These are phyloP conservation scores for Phyllosticta citriasiana DNA, from an alignment of 2,329 filamentous ascomycete species.

Conservation along the genomic window DNA sequence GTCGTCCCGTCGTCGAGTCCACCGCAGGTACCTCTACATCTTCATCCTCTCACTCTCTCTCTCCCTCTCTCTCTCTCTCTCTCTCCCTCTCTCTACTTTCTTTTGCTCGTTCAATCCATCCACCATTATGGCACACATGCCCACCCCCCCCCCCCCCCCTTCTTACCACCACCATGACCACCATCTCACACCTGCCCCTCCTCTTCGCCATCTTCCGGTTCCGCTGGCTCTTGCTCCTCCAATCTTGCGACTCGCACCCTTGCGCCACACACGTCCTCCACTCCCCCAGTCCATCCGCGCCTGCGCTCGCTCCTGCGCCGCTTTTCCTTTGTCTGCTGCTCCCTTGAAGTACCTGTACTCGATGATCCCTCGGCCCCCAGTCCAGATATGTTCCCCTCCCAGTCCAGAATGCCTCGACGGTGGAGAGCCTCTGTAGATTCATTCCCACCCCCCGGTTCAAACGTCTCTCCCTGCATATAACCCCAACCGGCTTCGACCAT, in stretches of 20 bases:
- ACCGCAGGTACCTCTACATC: too few relatives aligned
- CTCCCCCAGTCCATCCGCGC: neutral
- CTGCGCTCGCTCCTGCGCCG: neutral
- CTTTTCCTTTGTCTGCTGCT: neutral
- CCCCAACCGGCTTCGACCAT: neutral
- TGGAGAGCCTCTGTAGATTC: neutral
- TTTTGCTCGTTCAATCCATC: neutral
- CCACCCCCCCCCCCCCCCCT: neutral
- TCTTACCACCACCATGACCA: neutral
- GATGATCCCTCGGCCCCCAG: neutral
- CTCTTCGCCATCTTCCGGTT: neutral
- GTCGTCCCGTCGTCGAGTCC: too few relatives aligned
- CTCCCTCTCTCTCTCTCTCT: too few relatives aligned
- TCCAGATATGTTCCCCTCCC: neutral
- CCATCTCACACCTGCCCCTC: neutral
- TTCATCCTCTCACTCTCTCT: too few relatives aligned
- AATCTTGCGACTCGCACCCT: neutral
- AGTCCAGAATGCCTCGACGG: neutral
- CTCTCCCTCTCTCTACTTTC: too few relatives aligned
- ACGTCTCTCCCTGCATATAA: neutral
- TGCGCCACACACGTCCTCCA: constrained; percentile 1
- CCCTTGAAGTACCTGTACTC: neutral
- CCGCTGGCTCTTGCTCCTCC: neutral
- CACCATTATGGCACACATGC: neutral
- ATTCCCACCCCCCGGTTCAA: constrained; percentile 2